phyloP scores from a whole-genome alignment of 2,329 filamentous ascomycete genomes.

The Fusarium redolens region DNA sequence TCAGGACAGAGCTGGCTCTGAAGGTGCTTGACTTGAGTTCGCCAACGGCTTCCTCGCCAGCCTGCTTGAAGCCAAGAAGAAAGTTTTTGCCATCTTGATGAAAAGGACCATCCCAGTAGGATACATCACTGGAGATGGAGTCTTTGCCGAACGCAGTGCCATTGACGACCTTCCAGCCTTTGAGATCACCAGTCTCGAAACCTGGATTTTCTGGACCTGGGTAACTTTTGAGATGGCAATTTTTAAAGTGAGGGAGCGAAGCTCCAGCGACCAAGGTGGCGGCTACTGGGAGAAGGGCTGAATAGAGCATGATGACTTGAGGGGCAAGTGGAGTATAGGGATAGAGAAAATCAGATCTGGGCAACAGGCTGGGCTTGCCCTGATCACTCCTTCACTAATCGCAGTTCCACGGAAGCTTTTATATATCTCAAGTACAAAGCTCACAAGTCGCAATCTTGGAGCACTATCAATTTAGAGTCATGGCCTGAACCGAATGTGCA shows the following conservation, averaged over 20 bases:
- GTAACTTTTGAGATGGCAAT: neutral
- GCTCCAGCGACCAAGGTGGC: neutral
- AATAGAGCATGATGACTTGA: too few relatives aligned
- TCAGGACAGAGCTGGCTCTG: slow-evolving; percentile 44
- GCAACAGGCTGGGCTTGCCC: fast-evolving
- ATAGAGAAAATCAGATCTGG: too few relatives aligned
- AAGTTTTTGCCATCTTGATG: slow-evolving; percentile 41
- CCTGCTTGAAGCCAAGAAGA: slow-evolving; percentile 42
- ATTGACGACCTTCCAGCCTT: slow-evolving; percentile 44
- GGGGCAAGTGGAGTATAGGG: too few relatives aligned
- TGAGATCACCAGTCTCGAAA: slow-evolving; percentile 44
- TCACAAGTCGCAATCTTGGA: neutral
- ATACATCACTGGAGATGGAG: slow-evolving; percentile 34
- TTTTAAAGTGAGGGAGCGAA: neutral
- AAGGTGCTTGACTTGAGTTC: slow-evolving; percentile 45
- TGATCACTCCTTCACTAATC: neutral
- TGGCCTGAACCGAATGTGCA: neutral
- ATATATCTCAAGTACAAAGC: too few relatives aligned
- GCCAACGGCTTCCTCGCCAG: slow-evolving; percentile 44
- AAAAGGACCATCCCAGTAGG: slow-evolving; percentile 47
- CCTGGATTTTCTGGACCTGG: slow-evolving; percentile 35
- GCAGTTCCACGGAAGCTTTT: neutral
- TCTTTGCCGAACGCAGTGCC: slow-evolving; percentile 42
- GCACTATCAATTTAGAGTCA: neutral
- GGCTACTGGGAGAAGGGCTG: too few relatives aligned